A percentile compares a stretch with the other conserved stretches of the same genome.
Evolutionary conservation across 768 basidiomycete genomes (phyloP).

Genomic region (Tulasnella sp.): DNA sequence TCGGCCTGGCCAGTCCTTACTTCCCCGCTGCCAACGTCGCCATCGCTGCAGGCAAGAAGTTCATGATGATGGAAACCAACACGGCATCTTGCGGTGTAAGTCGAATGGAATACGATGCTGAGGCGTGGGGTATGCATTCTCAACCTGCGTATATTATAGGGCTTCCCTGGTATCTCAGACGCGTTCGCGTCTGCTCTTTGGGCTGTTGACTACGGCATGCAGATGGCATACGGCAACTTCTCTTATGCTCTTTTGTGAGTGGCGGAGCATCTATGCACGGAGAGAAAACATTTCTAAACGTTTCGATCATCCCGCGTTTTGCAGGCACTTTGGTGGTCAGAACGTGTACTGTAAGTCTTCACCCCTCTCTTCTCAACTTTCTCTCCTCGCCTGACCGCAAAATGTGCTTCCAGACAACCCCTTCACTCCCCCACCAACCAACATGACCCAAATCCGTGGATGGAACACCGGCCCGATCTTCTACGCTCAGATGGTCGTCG

Average conservation of each 20-base stretch:
- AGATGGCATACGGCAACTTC: slow-evolving; percentile 52
- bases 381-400: not conserved
- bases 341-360: slow-evolving; percentile 22
- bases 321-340: slow-evolving; percentile 41
- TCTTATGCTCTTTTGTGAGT: slow-evolving; percentile 35
- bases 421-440: slow-evolving; percentile 16
- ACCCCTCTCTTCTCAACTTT: not conserved
- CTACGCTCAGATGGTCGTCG: slow-evolving; percentile 15
- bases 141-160: slow-evolving; percentile 36
- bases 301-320: not conserved
- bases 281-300: not conserved
- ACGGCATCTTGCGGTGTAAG: slow-evolving; percentile 52
- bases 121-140: slow-evolving; percentile 41
- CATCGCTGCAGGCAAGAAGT: slow-evolving; percentile 42
- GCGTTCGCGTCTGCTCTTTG: slow-evolving; percentile 52
- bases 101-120: not conserved
- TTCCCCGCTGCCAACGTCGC: slow-evolving; percentile 31
- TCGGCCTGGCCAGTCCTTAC: slow-evolving; percentile 15
- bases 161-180: slow-evolving; percentile 53
- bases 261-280: not conserved
- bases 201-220: slow-evolving; percentile 50
- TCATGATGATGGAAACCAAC: slow-evolving; percentile 69
- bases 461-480: slow-evolving; percentile 17
- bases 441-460: not conserved
- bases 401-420: slow-evolving; percentile 35